Base-by-base conservation (phyloP, 208 protist species). In the Phytomonas francai region DNA sequence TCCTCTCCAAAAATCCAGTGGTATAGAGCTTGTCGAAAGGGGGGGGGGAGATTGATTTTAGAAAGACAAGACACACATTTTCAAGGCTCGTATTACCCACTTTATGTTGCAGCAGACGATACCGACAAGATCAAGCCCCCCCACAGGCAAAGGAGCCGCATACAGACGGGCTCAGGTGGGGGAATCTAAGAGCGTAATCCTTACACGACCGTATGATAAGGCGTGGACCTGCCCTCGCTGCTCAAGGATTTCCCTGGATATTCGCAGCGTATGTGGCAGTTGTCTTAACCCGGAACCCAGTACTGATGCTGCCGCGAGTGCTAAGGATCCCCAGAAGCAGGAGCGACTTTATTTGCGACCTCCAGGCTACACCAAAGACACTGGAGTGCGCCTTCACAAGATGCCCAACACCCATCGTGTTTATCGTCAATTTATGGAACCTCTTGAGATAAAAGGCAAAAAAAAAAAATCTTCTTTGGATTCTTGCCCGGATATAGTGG, bases 261-360 rank as follows among this genome's bases (percentile, higher is more conserved):
- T 84, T 27, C 84, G 84, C 2, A 65, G 73, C 36, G 73, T 90
- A 30, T 90, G 84, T 58, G 81, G 67, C 6, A 58, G 36, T 58
- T 90, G 84, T 56, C 72, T 90, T 8, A 29, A 49, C 2, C 69
- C 73, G 2, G 79, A 87, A 75, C 76, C 76, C 16, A 68, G 69
- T 60, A 71, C 54, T 12, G 4, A 34, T 19, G 16, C 3, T 6
- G 56, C 7, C 6, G n/a, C 0, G 16, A 62, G 31, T 28, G 7
- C 27, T 54, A 19, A 0, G 39, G 32, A 70, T 36, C 36, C 4
- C n/a, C 59, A 72, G 60, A 8, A 59, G 32, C 59, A 59, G 19
- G 59, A 19, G 5, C 0, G 1, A 14, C 25, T 49, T 19, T 12
- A 62, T 49, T 49, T n/a, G 11, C 33, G 32, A 5, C 56, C 19